A percentile compares a stretch with the other conserved stretches of the same genome.
phyloP scores from a whole-genome alignment of 331 rosid species.

The Quercus lobata region DNA sequence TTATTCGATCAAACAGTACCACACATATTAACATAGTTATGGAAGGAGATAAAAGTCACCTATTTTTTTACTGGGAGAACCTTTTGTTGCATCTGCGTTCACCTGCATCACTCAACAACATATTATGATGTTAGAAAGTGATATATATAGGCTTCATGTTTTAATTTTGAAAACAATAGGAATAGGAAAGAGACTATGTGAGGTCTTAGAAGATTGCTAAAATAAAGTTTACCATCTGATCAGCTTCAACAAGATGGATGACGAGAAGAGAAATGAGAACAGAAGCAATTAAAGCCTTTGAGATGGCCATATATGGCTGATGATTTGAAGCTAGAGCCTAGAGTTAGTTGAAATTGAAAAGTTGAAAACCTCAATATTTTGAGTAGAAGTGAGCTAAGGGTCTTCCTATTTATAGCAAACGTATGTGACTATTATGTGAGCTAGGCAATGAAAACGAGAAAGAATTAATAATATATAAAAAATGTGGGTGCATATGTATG shows the following conservation, averaged over 20 bases:
- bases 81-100: neutral
- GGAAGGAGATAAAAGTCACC: neutral
- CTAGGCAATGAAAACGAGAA: neutral
- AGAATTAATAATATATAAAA: neutral
- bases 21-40: too few species aligned
- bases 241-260: constrained; percentile 25
- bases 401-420: constrained; percentile 28
- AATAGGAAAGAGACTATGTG: neutral
- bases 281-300: constrained; percentile 28
- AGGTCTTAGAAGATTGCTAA: neutral
- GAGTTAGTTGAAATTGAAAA: neutral
- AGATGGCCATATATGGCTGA: constrained; percentile 23
- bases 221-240: constrained; percentile 21
- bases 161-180: too few species aligned
- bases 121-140: neutral
- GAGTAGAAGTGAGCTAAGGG: neutral
- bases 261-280: constrained; percentile 36
- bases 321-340: neutral
- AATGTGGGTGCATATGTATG: neutral
- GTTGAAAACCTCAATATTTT: neutral
- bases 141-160: too few species aligned
- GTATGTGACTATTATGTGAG: neutral
- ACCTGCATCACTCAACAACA: neutral
- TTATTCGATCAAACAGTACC: neutral
- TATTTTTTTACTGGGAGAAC: neutral